Evolutionary conservation across 163 green algal species (phyloP).

Genomic region (Chlorella variabilis): DNA sequence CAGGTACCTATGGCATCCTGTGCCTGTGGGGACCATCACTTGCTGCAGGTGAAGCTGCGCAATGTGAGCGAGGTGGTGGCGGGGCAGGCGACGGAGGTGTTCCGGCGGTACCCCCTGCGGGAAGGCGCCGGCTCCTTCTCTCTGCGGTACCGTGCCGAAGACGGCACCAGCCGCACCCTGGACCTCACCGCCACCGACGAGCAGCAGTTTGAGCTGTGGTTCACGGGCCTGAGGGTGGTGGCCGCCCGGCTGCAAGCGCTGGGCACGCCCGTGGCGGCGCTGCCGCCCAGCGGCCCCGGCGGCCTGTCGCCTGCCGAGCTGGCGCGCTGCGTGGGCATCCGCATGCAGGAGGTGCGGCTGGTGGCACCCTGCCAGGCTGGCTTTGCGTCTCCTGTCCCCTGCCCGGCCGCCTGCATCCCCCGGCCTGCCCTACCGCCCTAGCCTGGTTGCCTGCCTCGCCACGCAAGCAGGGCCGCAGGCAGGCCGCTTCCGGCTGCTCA

Average conservation of each 20-base stretch:
- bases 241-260: slow-evolving; percentile 1
- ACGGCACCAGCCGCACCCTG: slow-evolving; percentile 57
- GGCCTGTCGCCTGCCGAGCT: slow-evolving; percentile 23
- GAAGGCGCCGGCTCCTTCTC: slow-evolving; percentile 75
- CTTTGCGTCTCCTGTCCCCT: too few species aligned
- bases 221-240: slow-evolving; percentile 65
- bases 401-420: too few species aligned
- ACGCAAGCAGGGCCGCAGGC: too few species aligned
- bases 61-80: slow-evolving; percentile 58
- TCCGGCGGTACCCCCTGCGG: slow-evolving; percentile 71
- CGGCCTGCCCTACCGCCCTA: too few species aligned
- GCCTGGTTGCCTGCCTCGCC: too few species aligned
- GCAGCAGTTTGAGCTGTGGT: slow-evolving; percentile 84
- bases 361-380: too few species aligned
- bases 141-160: slow-evolving; percentile 75
- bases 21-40: too few species aligned
- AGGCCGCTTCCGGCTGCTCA: too few species aligned
- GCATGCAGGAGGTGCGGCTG: slow-evolving; percentile 12
- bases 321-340: slow-evolving; percentile 30
- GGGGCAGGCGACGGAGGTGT: slow-evolving; percentile 83
- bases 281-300: not conserved
- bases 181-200: slow-evolving; percentile 63
- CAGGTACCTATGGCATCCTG: too few species aligned
- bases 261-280: slow-evolving; percentile 20
- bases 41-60: slow-evolving; percentile 41